Evolutionary conservation across 2,329 filamentous ascomycete species (phyloP), one percentile per base, ranked within the genome.

Genomic region (Fusarium aywerte): DNA sequence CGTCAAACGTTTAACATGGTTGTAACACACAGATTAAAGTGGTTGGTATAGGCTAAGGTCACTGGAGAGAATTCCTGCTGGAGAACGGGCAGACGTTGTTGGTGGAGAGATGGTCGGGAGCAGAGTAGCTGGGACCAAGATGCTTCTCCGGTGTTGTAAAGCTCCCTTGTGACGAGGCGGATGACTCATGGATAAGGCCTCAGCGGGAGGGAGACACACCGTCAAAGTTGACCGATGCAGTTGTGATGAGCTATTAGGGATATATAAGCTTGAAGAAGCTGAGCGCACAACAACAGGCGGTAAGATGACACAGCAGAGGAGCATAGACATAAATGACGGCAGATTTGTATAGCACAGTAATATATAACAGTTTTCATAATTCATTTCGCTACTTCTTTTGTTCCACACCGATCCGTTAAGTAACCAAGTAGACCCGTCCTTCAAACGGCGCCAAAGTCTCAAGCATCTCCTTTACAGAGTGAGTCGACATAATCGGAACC

Each of bases 361-460:
- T n/a, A 16, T 10, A 25, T 15, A 15, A 18, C n/a, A n/a, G 20
- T 25, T 27, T 27, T 5, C 4, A 4, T 4, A 6, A n/a, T 33
- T n/a, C 18, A 21, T 23, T 20, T 27, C 15, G 12, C 12, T 15
- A 3, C 7, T 39, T n/a, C 1, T 35, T 12, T 49, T n/a, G 6
- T 1, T 13, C 5, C 21, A 12, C 18, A 0, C 9, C 3, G 38
- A 8, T 25, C 21, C 2, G 3, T 23, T 68, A 69, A 1, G 53
- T 67, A 0, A 75, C 65, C 3, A 76, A 52, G 36, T 73, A 79
- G 1, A 78, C 70, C 0, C 73, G 63, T 1, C 77, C 77, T 43
- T 79, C 77, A 50, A 74, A 77, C 0, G 77, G 69, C 1, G 63
- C 61, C 18, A 79, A 44, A 0, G 48, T 40, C 4, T 66, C 60